Evolutionary conservation across 129 eudicot genomes (phyloP), one percentile per base, ranked within the genome.

Genomic region (Flaveria robusta): DNA sequence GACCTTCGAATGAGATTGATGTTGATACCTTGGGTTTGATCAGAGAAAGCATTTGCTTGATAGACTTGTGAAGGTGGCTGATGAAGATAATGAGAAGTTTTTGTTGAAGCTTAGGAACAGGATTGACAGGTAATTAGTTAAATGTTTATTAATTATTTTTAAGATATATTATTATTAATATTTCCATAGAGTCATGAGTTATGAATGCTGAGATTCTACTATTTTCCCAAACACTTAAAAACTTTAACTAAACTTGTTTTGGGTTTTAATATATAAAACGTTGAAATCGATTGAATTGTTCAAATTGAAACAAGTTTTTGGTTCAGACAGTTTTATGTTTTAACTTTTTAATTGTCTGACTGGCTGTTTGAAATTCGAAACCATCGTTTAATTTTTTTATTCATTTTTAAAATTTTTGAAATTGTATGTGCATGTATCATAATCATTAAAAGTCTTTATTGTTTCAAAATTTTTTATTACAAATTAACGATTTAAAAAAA

Each of bases 51-150:
- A 55, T 7, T 79, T 92, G 58, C 52, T 92, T 29, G 91, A 92
- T 60, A 87, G 91, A 65, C 85, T 92, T 58, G 85, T 92, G 0
- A 88, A 70, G 46, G 84, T 73, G 63, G 81, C 93, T 50, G 96
- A 87, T 67, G 92, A 89, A 83, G 98, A 88, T 70, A 92, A 92
- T 81, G 98, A 88, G 45, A 88, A 73, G 78, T 88, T 92, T 74
- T 84, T 91, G 84, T 43, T 83, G 79, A 86, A 88, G 71, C 97
- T 91, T 45, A 85, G 83, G 76, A 67, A 83, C 45, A 74, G 97
- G 23, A 71, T 88, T 22, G 90, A 88, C 77, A 88, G 90, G 97
- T n/a, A n/a, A n/a, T 91, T 22, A 26, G 41, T 63, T 63, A 47
- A 14, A 12, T 47, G n/a, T 14, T 58, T 56, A 43, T 43, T 12